Conservation (phyloP, 1,139 yeast species). For the Protomyces lactucae-debilis region DNA sequence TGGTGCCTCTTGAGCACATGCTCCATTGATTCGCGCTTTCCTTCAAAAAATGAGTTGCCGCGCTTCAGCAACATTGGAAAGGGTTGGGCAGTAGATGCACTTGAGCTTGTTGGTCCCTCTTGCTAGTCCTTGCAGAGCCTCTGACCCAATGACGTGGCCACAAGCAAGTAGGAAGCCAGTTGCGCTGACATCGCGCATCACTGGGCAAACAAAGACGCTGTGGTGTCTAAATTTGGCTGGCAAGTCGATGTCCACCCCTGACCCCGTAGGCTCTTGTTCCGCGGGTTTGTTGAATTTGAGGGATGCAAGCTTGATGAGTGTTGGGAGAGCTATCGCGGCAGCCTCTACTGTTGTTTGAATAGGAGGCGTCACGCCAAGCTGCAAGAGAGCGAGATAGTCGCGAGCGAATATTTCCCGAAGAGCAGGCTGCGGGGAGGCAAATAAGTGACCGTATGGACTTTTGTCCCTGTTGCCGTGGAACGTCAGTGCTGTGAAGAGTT, state of each 20-base stretch:
- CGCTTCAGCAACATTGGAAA: conserved; percentile 33
- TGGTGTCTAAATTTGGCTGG: conserved; percentile 58
- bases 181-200: conserved; percentile 76
- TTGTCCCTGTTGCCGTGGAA: conserved; percentile 40
- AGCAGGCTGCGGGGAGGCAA: conserved; percentile 25
- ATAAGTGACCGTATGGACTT: conserved; percentile 44
- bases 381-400: conserved; percentile 61
- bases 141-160: conserved; percentile 37
- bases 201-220: conserved; percentile 87
- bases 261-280: conserved; percentile 1
- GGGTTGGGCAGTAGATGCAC: conserved; percentile 64
- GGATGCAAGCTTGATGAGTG: conserved; percentile 60
- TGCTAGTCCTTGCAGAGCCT: conserved; percentile 21
- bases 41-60: conserved; percentile 8
- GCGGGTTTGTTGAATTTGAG: conserved; percentile 27
- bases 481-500: conserved; percentile 51
- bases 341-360: conserved; percentile 62
- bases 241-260: conserved; percentile 50
- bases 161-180: conserved; percentile 54
- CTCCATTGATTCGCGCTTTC: background rate
- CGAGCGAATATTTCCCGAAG: conserved; percentile 47
- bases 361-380: conserved; percentile 67
- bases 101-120: conserved; percentile 40
- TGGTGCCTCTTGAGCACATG: too few relatives aligned
- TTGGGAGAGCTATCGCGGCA: conserved; percentile 68